Evolutionary conservation across 768 basidiomycete species (phyloP), one percentile per base, ranked within the genome.

Genomic region (Trametes villosa): DNA sequence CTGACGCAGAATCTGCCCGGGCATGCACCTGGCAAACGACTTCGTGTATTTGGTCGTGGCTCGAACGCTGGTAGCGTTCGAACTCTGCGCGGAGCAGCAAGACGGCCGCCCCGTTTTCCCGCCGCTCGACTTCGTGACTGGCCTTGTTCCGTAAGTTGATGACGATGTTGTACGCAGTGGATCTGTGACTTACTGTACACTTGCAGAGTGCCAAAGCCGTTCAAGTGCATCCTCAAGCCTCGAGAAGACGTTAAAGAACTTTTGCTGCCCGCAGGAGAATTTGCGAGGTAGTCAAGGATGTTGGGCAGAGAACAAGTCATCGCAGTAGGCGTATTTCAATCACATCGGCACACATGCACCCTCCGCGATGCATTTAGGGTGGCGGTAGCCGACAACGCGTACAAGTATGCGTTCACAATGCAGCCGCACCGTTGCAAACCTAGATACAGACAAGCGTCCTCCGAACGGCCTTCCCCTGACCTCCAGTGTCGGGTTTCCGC

Each of bases 1-100:
- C 11, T 29, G 13, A 7, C 8, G 11, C 27, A 53, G 59, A 24
- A 3, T 53, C 8, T 60, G 59, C 34, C 59, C 59, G 1, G 59
- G 59, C 2, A 27, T 38, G 42, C 59, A 60, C 44, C 36, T 60
- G 15, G 59, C 59, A 4, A 33, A 60, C 44, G n/a, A 9, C 7
- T 53, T 61, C 24, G 4, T 61, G 6, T 61, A 40, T 30, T 36
- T 56, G 7, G 40, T 27, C 11, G 24, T 51, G 9, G 30, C 53
- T 3, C n/a, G 53, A 12, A 29, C 45, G 24, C 9, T 56, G 7
- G 52, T 51, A 15, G 31, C 20, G 20, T 51, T 36, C 31, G 49
- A 51, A 9, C 12, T 51, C 20, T 24, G 34, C 29, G 18, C 47
- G 17, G 41, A 42, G 20, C 17, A n/a, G 4, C 41, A 42, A 22